Percentiles rank a stretch among this genome's conserved stretches.
phyloP scores from a whole-genome alignment of 352 stramenopile genomes.

The Phytopythium vexans region DNA sequence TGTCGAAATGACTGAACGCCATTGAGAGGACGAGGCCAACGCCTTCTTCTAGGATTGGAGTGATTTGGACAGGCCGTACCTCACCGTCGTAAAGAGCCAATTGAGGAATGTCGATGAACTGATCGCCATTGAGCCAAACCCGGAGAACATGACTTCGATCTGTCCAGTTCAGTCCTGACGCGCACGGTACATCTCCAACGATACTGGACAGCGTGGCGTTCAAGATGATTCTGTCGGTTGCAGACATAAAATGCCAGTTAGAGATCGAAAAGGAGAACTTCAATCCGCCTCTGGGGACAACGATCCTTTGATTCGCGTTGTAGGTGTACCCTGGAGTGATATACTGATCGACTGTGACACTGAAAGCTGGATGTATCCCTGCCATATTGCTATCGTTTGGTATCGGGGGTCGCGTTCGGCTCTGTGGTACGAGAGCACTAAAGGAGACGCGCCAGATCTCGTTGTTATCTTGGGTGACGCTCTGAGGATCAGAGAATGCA shows the following conservation, averaged over 20 bases:
- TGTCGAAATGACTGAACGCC: constrained; percentile 8
- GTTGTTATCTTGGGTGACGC: neutral
- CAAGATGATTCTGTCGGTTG: constrained; percentile 10
- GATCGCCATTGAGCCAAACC: constrained; percentile 1
- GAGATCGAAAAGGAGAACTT: constrained; percentile 19
- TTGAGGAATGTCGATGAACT: constrained; percentile 11
- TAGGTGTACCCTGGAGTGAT: constrained; percentile 5
- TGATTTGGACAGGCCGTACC: constrained; percentile 2
- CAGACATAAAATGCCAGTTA: constrained; percentile 11
- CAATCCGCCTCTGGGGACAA: constrained; percentile 9
- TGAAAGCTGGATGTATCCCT: constrained; percentile 3
- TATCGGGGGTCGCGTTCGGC: constrained; percentile 9
- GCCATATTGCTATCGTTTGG: constrained; percentile 4
- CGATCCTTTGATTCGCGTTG: constrained; percentile 11
- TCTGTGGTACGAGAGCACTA: constrained; percentile 13
- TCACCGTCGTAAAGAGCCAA: constrained; percentile 10
- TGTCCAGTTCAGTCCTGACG: neutral
- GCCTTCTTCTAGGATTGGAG: constrained; percentile 1
- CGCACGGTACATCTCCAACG: neutral
- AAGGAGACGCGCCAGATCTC: constrained; percentile 14
- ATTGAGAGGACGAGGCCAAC: constrained; percentile 9
- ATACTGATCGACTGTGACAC: constrained; percentile 13
- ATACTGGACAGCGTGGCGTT: constrained; percentile 10
- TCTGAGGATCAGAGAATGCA: constrained; percentile 6
- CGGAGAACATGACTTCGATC: neutral